These are phyloP conservation scores for Trichoderma gamsii DNA, from an alignment of 495 filamentous ascomycete species.

Conservation along the genomic window DNA sequence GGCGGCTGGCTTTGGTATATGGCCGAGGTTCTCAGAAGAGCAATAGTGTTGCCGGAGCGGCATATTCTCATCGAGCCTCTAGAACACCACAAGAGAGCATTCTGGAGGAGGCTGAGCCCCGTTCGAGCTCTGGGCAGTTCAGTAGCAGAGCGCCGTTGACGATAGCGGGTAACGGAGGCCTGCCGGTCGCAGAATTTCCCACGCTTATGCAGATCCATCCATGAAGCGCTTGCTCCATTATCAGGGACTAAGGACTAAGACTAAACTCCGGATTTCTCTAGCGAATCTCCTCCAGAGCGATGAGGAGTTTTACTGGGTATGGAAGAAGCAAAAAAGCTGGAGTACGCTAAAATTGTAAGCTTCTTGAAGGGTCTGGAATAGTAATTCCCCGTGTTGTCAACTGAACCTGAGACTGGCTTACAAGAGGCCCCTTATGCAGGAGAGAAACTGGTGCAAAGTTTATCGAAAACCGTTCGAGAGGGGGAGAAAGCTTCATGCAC, in stretches of 20 bases:
- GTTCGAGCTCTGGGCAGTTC: background rate
- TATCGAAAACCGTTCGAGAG: background rate
- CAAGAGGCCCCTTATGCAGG: background rate
- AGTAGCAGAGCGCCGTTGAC: background rate
- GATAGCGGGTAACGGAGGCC: background rate
- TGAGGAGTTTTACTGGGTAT: too few relatives aligned
- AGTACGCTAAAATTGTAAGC: background rate
- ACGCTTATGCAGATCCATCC: constrained; percentile 5
- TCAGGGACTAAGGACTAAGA: background rate
- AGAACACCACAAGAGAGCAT: background rate
- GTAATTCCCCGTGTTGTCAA: background rate
- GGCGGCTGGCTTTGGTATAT: constrained; percentile 6
- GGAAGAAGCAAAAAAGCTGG: background rate
- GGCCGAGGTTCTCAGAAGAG: background rate
- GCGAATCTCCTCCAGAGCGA: background rate
- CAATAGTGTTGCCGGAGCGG: background rate
- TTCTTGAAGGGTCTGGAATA: background rate
- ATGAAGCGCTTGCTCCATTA: background rate
- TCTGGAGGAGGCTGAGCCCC: background rate
- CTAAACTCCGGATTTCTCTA: background rate
- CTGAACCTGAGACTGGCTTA: constrained; percentile 4
- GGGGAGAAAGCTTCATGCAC: background rate
- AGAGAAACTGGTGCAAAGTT: background rate
- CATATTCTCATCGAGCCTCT: background rate
- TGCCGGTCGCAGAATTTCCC: background rate